A percentile compares a stretch with the other conserved stretches of the same genome.
phyloP scores from a whole-genome alignment of 75 land plant species.

The Cupressus sempervirens region DNA sequence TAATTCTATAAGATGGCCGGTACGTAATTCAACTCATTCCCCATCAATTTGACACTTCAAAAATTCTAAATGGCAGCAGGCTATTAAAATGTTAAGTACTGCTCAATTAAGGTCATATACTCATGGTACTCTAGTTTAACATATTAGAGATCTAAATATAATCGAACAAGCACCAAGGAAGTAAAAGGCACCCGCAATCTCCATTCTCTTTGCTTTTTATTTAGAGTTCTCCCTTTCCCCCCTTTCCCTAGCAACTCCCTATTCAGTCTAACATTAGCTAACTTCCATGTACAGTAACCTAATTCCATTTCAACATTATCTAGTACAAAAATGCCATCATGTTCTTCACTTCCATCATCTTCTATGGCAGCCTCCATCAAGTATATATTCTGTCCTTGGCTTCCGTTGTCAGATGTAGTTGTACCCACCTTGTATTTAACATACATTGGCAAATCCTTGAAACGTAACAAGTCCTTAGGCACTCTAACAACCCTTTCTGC shows the following conservation, averaged over 20 bases:
- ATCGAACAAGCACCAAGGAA: slow-evolving; percentile 56
- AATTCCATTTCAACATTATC: slow-evolving; percentile 67
- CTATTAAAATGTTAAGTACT: not conserved
- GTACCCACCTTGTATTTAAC: slow-evolving; percentile 55
- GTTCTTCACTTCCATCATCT: slow-evolving; percentile 28
- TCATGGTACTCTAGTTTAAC: not conserved
- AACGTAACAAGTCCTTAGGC: slow-evolving; percentile 79
- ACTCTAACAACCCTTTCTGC: slow-evolving; percentile 80
- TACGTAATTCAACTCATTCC: not conserved
- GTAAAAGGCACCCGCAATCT: slow-evolving; percentile 58
- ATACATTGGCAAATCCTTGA: slow-evolving; percentile 83
- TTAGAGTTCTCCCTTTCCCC: slow-evolving; percentile 89
- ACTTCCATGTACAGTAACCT: slow-evolving; percentile 62
- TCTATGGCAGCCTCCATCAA: slow-evolving; percentile 18
- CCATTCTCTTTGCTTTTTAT: slow-evolving; percentile 86
- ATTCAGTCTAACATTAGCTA: slow-evolving; percentile 83
- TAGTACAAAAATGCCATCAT: slow-evolving; percentile 72
- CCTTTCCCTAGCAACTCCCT: slow-evolving; percentile 86
- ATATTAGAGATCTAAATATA: slow-evolving; percentile 52
- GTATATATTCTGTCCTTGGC: slow-evolving; percentile 52
- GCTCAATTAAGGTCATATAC: not conserved
- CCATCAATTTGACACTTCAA: not conserved
- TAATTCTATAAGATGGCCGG: not conserved
- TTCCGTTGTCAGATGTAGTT: slow-evolving; percentile 12
- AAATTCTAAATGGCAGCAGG: not conserved